Percentiles rank a stretch among this genome's conserved stretches.
Evolutionary conservation across 2,329 filamentous ascomycete genomes (phyloP).

Genomic region (Aspergillus phoenicis): DNA sequence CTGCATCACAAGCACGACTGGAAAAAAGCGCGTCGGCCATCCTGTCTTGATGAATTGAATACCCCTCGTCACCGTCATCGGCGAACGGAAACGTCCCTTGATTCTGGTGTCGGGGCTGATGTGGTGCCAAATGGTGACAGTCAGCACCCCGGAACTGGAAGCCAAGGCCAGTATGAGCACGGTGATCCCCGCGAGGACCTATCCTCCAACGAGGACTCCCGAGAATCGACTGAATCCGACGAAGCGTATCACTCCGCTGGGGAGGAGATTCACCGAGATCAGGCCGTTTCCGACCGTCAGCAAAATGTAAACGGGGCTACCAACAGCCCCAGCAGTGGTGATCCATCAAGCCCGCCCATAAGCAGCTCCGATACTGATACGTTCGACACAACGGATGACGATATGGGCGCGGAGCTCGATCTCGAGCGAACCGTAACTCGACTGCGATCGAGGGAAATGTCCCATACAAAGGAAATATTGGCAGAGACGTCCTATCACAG

Average conservation of each 20-base stretch:
- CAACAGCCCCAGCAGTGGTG: neutral
- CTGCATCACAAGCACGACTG: constrained; percentile 1
- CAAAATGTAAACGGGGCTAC: neutral
- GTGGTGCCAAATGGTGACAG: neutral
- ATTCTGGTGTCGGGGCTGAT: constrained; percentile 1
- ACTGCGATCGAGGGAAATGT: constrained; percentile 8
- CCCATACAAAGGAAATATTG: constrained; percentile 11
- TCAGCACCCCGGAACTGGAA: neutral
- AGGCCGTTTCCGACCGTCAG: neutral
- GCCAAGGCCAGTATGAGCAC: neutral
- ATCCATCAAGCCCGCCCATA: neutral
- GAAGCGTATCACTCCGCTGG: constrained; percentile 10
- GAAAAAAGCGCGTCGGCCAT: neutral
- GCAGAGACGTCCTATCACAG: constrained; percentile 66
- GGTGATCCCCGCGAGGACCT: neutral
- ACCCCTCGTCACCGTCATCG: neutral
- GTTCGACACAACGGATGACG: neutral
- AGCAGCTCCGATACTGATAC: neutral
- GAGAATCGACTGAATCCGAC: neutral
- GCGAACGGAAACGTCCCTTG: neutral
- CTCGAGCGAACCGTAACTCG: constrained; percentile 18
- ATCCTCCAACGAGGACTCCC: neutral
- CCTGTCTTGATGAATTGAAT: neutral
- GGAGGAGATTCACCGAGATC: neutral
- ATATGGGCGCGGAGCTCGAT: constrained; percentile 8